phyloP scores from a whole-genome alignment of 2,329 filamentous ascomycete genomes.

The Fusarium virguliforme region DNA sequence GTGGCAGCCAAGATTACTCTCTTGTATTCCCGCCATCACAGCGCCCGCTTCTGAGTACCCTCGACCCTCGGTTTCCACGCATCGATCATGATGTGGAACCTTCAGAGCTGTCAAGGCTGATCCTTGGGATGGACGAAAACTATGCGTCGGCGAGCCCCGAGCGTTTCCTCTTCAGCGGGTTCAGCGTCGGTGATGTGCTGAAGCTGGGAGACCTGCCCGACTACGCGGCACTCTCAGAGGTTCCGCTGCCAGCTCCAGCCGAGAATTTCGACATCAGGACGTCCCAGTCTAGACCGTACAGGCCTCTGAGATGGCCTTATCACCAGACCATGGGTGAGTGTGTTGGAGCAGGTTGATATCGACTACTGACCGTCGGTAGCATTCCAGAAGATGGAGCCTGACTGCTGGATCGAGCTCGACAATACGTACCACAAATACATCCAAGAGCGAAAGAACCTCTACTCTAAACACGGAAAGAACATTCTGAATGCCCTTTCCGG shows the following conservation, averaged over 20 bases:
- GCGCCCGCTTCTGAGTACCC: not conserved
- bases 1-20: not conserved
- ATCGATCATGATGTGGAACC: not conserved
- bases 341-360: accelerated
- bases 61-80: not conserved
- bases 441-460: slow-evolving; percentile 77
- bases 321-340: slow-evolving; percentile 88
- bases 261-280: slow-evolving; percentile 75
- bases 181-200: not conserved
- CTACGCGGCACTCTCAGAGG: slow-evolving; percentile 1
- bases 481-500: slow-evolving; percentile 81
- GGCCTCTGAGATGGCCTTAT: slow-evolving; percentile 87
- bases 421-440: slow-evolving; percentile 78
- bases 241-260: slow-evolving; percentile 1
- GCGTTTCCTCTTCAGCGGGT: slow-evolving; percentile 7
- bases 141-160: not conserved
- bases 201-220: slow-evolving; percentile 3
- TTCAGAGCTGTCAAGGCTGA: not conserved
- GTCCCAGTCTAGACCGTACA: slow-evolving; percentile 80
- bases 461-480: slow-evolving; percentile 71
- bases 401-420: slow-evolving; percentile 91
- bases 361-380: slow-evolving; percentile 63
- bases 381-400: slow-evolving; percentile 81
- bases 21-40: slow-evolving; percentile 12
- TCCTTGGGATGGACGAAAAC: not conserved